These are phyloP conservation scores for Aphanomyces cochlioides DNA, from an alignment of 352 stramenopile genomes.

Conservation along the genomic window DNA sequence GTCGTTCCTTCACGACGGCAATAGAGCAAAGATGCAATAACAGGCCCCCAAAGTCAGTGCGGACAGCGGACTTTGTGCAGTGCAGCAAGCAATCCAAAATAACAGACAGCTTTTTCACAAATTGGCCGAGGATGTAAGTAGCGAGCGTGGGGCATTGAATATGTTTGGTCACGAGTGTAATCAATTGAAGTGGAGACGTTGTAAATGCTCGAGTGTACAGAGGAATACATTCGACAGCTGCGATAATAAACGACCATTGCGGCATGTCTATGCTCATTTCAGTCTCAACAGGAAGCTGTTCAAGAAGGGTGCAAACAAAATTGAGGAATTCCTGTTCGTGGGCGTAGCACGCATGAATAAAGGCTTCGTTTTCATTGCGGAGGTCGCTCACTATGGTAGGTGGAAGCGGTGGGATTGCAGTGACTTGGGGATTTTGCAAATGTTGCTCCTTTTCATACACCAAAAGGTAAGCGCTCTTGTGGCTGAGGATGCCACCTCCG, in stretches of 20 bases:
- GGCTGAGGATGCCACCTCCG: neutral
- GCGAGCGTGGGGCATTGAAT: conserved; percentile 10
- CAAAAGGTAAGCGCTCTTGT: conserved; percentile 36
- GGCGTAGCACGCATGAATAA: conserved; percentile 29
- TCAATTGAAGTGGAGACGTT: conserved; percentile 1
- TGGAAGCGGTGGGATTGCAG: neutral
- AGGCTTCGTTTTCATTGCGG: conserved; percentile 16
- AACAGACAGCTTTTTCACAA: conserved; percentile 8
- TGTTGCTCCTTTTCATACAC: conserved; percentile 28
- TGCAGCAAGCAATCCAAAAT: conserved; percentile 24
- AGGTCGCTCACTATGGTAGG: conserved; percentile 9
- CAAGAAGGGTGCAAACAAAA: conserved; percentile 17
- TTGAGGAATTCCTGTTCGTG: conserved; percentile 21
- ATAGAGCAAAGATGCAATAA: conserved; percentile 5
- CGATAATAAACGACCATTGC: conserved; percentile 19
- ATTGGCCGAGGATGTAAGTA: neutral
- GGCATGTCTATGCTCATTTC: neutral
- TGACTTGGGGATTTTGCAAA: neutral
- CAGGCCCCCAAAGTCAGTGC: conserved; percentile 23
- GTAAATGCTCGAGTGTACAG: conserved; percentile 25
- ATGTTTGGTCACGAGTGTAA: conserved; percentile 11
- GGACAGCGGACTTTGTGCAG: conserved; percentile 26
- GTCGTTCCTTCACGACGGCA: neutral
- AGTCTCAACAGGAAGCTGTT: neutral
- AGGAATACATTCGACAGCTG: conserved; percentile 14